Conservation (phyloP, 2,329 filamentous ascomycete genomes). For the Thelonectria olida region DNA sequence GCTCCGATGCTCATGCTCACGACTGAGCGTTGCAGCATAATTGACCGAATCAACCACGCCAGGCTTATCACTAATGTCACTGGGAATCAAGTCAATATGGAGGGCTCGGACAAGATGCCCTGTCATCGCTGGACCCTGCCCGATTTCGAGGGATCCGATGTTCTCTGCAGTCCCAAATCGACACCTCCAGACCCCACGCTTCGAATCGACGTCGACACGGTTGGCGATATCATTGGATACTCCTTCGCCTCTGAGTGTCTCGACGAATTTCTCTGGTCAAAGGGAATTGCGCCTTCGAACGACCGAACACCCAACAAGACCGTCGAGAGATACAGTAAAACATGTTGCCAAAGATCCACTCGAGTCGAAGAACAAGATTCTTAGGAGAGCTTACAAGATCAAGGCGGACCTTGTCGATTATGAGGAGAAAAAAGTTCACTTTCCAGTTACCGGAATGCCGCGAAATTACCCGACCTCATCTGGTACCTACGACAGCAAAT, state of each 20-base stretch:
- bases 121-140: slow-evolving; percentile 36
- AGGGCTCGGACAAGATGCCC: slow-evolving; percentile 50
- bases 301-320: background rate
- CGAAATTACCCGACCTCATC: slow-evolving; percentile 40
- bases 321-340: slow-evolving; percentile 10
- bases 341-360: slow-evolving; percentile 21
- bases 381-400: slow-evolving; percentile 43
- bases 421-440: slow-evolving; percentile 32
- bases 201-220: slow-evolving; percentile 32
- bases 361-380: slow-evolving; percentile 38
- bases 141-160: slow-evolving; percentile 30
- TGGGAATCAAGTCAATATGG: slow-evolving; percentile 55
- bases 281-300: slow-evolving; percentile 9
- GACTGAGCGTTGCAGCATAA: slow-evolving; percentile 19
- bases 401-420: slow-evolving; percentile 30
- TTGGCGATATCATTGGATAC: slow-evolving; percentile 6
- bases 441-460: slow-evolving; percentile 40
- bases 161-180: slow-evolving; percentile 29
- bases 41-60: slow-evolving; percentile 27
- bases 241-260: background rate
- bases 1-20: slow-evolving; percentile 17
- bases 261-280: background rate
- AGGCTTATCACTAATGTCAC: slow-evolving; percentile 56
- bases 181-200: slow-evolving; percentile 18
- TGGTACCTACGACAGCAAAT: slow-evolving; percentile 35